Evolutionary conservation across 176 grass and related monocot genomes (phyloP).

Genomic region (Avena eriantha): DNA sequence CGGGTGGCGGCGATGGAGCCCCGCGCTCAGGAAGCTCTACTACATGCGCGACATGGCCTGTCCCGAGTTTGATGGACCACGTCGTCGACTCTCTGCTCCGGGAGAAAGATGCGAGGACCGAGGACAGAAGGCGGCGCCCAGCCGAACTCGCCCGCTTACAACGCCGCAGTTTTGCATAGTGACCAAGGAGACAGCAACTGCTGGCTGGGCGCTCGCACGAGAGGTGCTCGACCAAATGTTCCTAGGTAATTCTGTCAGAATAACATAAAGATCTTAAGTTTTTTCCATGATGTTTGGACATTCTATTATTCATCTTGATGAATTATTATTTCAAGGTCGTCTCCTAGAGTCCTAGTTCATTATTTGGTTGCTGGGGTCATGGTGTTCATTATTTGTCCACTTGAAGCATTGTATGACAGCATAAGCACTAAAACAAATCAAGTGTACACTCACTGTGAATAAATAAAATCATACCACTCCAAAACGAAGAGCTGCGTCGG

Average conservation of each 20-base stretch:
- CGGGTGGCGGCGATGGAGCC: background rate
- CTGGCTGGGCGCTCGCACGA: background rate
- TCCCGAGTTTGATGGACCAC: background rate
- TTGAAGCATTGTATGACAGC: background rate
- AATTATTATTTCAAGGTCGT: background rate
- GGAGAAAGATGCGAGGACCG: background rate
- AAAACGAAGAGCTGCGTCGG: background rate
- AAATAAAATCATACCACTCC: background rate
- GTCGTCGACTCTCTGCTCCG: background rate
- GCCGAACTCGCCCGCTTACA: background rate
- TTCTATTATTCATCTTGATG: background rate
- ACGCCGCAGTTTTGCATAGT: background rate
- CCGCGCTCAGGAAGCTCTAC: background rate
- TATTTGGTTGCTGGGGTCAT: background rate
- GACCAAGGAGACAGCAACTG: background rate
- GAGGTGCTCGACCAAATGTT: background rate
- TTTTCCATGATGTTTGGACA: background rate
- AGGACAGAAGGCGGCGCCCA: background rate
- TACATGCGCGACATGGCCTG: background rate
- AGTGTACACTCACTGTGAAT: background rate
- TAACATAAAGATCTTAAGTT: background rate
- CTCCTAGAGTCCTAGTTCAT: background rate
- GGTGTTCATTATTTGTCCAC: background rate
- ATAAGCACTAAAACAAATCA: background rate
- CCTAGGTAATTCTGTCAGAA: background rate